Conservation (phyloP, 2,329 filamentous ascomycete genomes). For the Monilinia laxa region DNA sequence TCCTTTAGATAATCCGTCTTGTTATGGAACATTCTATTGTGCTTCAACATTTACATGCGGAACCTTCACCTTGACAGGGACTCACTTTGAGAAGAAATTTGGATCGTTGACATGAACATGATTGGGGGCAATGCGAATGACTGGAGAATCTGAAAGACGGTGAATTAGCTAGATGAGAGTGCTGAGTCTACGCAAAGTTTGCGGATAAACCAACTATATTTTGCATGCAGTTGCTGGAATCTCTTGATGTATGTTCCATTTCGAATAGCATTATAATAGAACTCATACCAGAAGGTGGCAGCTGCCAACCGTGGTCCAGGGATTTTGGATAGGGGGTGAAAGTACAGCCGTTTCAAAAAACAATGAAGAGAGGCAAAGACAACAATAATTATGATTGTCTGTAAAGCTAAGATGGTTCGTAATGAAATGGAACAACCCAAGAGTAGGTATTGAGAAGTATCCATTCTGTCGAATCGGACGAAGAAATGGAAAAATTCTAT, state of each 20-base stretch:
- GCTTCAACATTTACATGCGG: not conserved
- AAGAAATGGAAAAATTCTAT: not conserved
- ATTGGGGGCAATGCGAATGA: constrained; percentile 8
- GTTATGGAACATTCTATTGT: not conserved
- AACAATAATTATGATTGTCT: not conserved
- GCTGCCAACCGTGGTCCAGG: constrained; percentile 4
- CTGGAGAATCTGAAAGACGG: constrained; percentile 1
- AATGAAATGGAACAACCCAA: not conserved
- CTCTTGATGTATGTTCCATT: constrained; percentile 1
- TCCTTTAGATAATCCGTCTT: not conserved
- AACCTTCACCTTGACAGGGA: not conserved
- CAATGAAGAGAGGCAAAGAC: not conserved
- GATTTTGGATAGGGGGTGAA: constrained; percentile 2
- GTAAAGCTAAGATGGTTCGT: not conserved
- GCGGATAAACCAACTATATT: not conserved
- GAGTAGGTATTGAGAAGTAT: not conserved
- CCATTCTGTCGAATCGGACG: not conserved
- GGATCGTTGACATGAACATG: constrained; percentile 13
- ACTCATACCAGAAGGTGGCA: constrained; percentile 7
- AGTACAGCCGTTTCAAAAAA: not conserved
- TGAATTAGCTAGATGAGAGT: not conserved
- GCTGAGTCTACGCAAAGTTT: no score
- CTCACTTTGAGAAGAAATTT: not conserved
- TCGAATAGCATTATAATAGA: constrained; percentile 5
- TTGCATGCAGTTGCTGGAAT: not conserved